phyloP scores from a whole-genome alignment of 176 grass and related monocot genomes.

The Alloteropsis semialata region DNA sequence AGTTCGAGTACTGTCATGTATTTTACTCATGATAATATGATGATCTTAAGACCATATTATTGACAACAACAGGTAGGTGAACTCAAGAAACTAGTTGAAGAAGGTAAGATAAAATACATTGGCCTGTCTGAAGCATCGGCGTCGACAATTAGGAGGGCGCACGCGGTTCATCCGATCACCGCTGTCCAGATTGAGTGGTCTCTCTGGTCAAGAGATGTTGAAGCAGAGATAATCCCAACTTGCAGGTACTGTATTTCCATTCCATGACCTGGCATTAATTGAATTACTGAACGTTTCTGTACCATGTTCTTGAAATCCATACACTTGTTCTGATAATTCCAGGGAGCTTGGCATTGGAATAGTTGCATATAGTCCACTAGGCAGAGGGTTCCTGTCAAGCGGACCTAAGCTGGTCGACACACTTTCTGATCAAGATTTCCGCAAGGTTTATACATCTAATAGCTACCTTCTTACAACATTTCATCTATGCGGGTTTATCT shows the following conservation, averaged over 20 bases:
- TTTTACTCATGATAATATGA: too few species aligned
- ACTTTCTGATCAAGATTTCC: slow-evolving; percentile 43
- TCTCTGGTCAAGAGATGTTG: slow-evolving; percentile 60
- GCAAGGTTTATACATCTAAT: too few species aligned
- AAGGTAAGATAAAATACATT: slow-evolving; percentile 74
- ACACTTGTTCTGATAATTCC: slow-evolving; percentile 13
- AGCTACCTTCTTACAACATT: too few species aligned
- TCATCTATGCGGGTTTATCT: too few species aligned
- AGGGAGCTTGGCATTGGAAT: slow-evolving; percentile 44
- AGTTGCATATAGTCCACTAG: slow-evolving; percentile 69
- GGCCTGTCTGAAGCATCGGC: slow-evolving; percentile 62
- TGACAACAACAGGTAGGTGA: slow-evolving; percentile 70
- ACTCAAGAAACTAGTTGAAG: slow-evolving; percentile 62
- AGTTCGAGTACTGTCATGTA: too few species aligned
- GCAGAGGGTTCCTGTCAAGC: slow-evolving; percentile 55
- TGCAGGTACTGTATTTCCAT: slow-evolving; percentile 76
- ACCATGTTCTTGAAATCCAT: too few species aligned
- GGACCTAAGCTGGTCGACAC: slow-evolving; percentile 46
- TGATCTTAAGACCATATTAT: too few species aligned
- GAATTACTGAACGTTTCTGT: too few species aligned
- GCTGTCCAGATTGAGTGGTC: slow-evolving; percentile 66
- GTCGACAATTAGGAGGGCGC: slow-evolving; percentile 63
- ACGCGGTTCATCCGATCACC: slow-evolving; percentile 68
- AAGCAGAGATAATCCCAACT: slow-evolving; percentile 54
- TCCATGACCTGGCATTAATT: too few species aligned